Conservation (phyloP, 2,329 filamentous ascomycete species). For the Penicillium oxalicum region DNA sequence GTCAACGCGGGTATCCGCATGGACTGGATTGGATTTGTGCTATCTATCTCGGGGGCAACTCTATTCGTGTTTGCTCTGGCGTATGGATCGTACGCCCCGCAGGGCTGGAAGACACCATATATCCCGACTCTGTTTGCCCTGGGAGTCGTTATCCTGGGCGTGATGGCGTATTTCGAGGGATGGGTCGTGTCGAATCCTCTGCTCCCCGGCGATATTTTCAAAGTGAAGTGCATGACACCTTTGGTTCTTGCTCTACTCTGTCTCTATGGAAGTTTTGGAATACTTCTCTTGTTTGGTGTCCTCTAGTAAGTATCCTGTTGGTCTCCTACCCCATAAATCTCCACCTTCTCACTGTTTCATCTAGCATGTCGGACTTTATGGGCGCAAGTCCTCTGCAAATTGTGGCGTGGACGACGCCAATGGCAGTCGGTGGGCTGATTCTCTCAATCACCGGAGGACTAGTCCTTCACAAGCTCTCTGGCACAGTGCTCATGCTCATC, state of each 20-base stretch:
- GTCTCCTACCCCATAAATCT: no score
- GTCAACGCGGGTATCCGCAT: slow-evolving; percentile 47
- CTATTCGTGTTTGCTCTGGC: slow-evolving; percentile 71
- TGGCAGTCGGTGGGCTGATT: slow-evolving; percentile 62
- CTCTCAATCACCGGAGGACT: slow-evolving; percentile 59
- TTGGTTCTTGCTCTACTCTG: slow-evolving; percentile 58
- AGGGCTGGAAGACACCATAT: slow-evolving; percentile 68
- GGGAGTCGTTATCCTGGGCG: slow-evolving; percentile 55
- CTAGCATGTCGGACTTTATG: slow-evolving; percentile 56
- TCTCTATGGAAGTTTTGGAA: slow-evolving; percentile 61
- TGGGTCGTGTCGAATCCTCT: slow-evolving; percentile 64
- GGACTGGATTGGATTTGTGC: slow-evolving; percentile 61
- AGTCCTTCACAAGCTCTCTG: slow-evolving; percentile 60
- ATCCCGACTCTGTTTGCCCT: slow-evolving; percentile 60
- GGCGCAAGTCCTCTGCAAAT: slow-evolving; percentile 55
- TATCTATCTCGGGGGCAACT: slow-evolving; percentile 60
- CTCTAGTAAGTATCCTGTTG: slow-evolving; percentile 50
- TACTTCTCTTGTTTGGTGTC: slow-evolving; percentile 65
- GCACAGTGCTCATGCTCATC: slow-evolving; percentile 57
- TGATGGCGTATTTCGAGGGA: slow-evolving; percentile 64
- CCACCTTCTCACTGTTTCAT: neutral
- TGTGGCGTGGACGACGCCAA: slow-evolving; percentile 63
- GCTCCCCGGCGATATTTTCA: slow-evolving; percentile 64
- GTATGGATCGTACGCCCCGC: slow-evolving; percentile 61
- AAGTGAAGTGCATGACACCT: slow-evolving; percentile 61